Conservation (phyloP, 2,329 filamentous ascomycete genomes). For the Fusarium paranaense region DNA sequence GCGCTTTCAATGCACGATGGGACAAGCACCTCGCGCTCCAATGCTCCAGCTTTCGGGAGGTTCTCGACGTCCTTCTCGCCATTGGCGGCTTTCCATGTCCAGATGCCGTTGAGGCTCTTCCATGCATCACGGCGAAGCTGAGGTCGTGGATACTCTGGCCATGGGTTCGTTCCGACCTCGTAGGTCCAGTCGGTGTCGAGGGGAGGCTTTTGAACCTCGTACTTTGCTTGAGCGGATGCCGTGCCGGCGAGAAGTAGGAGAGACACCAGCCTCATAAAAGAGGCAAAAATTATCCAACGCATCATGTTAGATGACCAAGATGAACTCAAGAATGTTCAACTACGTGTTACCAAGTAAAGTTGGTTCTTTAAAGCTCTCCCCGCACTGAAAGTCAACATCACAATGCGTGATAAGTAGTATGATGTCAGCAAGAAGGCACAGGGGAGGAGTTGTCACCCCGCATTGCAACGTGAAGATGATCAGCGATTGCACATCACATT, state of each 20-base stretch:
- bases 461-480: neutral
- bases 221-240: constrained; percentile 39
- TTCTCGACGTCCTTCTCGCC: constrained; percentile 21
- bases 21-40: constrained; percentile 54
- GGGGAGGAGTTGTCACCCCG: neutral
- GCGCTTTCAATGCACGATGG: constrained; percentile 59
- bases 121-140: constrained; percentile 65
- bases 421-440: neutral
- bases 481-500: neutral
- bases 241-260: neutral
- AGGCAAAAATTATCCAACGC: constrained; percentile 3
- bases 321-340: fast-evolving
- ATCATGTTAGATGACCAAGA: constrained; percentile 2
- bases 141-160: constrained; percentile 69
- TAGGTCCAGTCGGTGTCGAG: constrained; percentile 65
- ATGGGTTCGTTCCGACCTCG: constrained; percentile 63
- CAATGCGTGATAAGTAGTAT: neutral
- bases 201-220: constrained; percentile 54
- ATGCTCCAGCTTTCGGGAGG: constrained; percentile 4
- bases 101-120: constrained; percentile 69
- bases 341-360: neutral
- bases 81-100: constrained; percentile 60
- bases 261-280: constrained; percentile 1
- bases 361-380: neutral
- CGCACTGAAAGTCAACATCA: neutral